A percentile compares a stretch with the other conserved stretches of the same genome.
These are phyloP conservation scores for Stipa capillata DNA, from an alignment of 176 grass and related monocot species.

Conservation along the genomic window DNA sequence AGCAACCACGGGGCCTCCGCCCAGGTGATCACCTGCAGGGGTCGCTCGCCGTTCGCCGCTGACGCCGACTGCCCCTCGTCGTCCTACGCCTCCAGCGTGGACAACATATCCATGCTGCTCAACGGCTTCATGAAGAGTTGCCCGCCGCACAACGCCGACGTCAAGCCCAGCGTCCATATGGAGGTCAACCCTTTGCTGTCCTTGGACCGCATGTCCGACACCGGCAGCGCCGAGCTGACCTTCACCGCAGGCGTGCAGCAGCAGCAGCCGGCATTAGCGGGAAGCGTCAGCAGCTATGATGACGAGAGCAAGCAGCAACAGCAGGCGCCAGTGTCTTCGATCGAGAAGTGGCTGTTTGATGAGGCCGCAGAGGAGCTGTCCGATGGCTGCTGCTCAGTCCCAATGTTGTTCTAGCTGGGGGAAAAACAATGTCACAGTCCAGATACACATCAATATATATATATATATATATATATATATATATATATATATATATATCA, in stretches of 20 bases:
- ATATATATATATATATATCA: conserved; percentile 14
- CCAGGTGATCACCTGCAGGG: conserved; percentile 4
- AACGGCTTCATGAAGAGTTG: conserved; percentile 55
- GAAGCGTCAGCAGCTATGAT: neutral
- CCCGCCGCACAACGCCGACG: neutral
- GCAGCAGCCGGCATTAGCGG: neutral
- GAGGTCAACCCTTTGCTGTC: conserved; percentile 12
- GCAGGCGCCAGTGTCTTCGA: conserved; percentile 35
- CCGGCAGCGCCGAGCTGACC: neutral
- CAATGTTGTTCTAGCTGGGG: conserved; percentile 28
- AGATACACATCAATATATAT: neutral
- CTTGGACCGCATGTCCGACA: conserved; percentile 16
- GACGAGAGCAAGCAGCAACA: conserved; percentile 13
- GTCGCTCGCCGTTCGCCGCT: conserved; percentile 16
- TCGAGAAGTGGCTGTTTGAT: conserved; percentile 78
- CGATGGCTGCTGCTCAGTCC: conserved; percentile 37
- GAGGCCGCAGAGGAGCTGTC: conserved; percentile 44
- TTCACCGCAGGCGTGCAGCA: conserved; percentile 1
- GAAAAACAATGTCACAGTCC: neutral
- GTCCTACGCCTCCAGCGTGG: conserved; percentile 72
- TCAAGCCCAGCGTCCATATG: conserved; percentile 16
- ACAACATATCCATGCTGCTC: conserved; percentile 78
- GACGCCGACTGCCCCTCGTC: conserved; percentile 6
- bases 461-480: conserved; percentile 8
- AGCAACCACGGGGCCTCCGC: neutral